Evolutionary conservation across 2,329 filamentous ascomycete genomes (phyloP).

Genomic region (Pyrenophora teres): DNA sequence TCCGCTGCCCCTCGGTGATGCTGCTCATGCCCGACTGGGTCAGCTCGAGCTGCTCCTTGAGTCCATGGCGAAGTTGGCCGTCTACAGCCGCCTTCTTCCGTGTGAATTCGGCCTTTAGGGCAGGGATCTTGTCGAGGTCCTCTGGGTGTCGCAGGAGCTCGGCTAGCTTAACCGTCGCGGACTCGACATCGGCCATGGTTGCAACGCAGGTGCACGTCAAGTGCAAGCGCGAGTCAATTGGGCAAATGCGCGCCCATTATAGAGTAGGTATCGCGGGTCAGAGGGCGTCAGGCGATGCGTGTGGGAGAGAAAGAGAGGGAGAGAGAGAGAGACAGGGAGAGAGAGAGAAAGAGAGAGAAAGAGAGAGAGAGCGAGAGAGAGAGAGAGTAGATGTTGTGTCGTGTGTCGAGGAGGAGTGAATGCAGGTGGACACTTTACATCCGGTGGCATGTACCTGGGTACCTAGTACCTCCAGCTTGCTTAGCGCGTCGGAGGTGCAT

Average conservation of each 20-base stretch:
- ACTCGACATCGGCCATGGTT: conserved; percentile 65
- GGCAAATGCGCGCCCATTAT: conserved; percentile 22
- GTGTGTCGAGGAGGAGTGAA: not conserved
- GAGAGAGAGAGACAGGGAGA: no score
- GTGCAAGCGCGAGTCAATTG: conserved; percentile 4
- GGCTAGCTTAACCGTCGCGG: conserved; percentile 75
- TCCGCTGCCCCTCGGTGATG: conserved; percentile 86
- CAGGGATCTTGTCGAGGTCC: conserved; percentile 93
- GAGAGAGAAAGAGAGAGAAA: no score
- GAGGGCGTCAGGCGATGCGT: conserved; percentile 1
- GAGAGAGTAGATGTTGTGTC: no score
- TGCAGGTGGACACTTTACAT: no score
- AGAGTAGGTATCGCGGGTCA: conserved; percentile 10
- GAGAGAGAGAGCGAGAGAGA: no score
- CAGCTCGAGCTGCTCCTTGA: conserved; percentile 90
- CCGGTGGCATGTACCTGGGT: no score
- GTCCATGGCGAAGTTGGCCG: conserved; percentile 82
- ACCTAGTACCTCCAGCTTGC: not conserved
- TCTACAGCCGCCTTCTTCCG: conserved; percentile 94
- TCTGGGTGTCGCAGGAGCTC: conserved; percentile 94
- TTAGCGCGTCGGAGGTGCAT: conserved; percentile 17
- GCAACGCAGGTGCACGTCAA: not conserved
- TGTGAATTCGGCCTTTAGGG: conserved; percentile 87
- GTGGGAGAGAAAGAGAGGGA: no score
- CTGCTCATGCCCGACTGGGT: conserved; percentile 92